Percentiles rank a stretch among this genome's conserved stretches.
phyloP scores from a whole-genome alignment of 257 asterid genomes.

The Cruciata laevipes region DNA sequence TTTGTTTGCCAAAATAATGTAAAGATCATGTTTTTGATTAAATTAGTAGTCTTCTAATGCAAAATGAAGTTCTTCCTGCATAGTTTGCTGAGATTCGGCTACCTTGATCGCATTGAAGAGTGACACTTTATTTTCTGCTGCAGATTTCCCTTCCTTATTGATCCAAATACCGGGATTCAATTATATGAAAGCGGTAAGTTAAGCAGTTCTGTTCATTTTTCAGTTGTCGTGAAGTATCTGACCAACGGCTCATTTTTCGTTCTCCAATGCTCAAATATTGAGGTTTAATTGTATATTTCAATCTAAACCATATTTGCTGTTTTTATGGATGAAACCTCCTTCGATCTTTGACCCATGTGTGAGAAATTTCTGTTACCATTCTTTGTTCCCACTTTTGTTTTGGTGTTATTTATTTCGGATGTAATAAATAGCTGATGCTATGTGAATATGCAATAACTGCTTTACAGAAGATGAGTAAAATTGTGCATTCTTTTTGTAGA shows the following conservation, averaged over 20 bases:
- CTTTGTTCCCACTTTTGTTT: background rate
- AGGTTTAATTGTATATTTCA: background rate
- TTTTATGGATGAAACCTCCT: background rate
- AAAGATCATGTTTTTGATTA: background rate
- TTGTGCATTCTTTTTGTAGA: background rate
- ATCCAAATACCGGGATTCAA: constrained; percentile 63
- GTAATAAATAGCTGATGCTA: background rate
- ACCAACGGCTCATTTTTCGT: background rate
- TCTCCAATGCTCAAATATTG: background rate
- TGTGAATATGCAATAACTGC: background rate
- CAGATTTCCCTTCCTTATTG: constrained; percentile 77
- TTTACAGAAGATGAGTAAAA: background rate
- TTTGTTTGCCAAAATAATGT: background rate
- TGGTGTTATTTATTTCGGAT: background rate
- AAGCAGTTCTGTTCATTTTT: background rate
- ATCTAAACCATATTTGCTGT: background rate
- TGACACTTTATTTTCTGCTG: constrained; percentile 10
- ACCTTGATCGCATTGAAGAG: background rate
- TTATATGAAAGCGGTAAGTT: constrained; percentile 69
- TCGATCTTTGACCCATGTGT: background rate
- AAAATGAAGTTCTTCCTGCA: background rate
- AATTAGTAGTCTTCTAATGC: background rate
- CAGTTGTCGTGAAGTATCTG: background rate
- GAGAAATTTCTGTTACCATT: background rate
- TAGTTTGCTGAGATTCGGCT: background rate